These are phyloP conservation scores for Raddia guianensis DNA, from an alignment of 176 grass and related monocot genomes.

Conservation along the genomic window DNA sequence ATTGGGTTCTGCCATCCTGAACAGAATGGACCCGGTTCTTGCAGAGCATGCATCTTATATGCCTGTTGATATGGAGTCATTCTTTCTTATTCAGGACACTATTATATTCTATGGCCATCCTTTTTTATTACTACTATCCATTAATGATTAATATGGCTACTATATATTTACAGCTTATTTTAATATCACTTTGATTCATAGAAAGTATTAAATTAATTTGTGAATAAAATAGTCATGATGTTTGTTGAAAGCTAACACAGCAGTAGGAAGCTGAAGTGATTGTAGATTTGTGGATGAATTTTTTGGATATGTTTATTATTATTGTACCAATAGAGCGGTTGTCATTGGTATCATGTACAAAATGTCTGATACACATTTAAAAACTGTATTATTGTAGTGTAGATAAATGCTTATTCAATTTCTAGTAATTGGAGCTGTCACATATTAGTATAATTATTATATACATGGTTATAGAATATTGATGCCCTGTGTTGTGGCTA, in stretches of 20 bases:
- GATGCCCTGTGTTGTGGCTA: conserved; percentile 14
- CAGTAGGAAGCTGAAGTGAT: conserved; percentile 1
- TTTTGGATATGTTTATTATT: neutral
- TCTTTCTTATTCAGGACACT: neutral
- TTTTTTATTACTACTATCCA: neutral
- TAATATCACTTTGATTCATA: neutral
- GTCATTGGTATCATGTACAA: conserved; percentile 6
- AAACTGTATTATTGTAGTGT: neutral
- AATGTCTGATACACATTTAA: neutral
- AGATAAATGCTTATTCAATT: neutral
- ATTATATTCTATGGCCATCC: neutral
- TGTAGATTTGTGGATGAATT: neutral
- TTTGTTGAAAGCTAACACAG: conserved; percentile 9
- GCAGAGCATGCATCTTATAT: conserved; percentile 5
- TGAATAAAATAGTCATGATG: conserved; percentile 13
- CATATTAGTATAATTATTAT: conserved; percentile 1
- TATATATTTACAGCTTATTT: neutral
- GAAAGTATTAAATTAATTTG: conserved; percentile 1
- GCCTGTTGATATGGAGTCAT: neutral
- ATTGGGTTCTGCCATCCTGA: neutral
- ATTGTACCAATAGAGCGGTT: conserved; percentile 2
- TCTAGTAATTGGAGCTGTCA: neutral
- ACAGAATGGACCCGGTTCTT: neutral
- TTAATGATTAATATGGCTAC: neutral
- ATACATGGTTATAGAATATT: neutral